Evolutionary conservation across 179 eudicot species (phyloP), one percentile per base, ranked within the genome.

Genomic region (Spergularia azorica): DNA sequence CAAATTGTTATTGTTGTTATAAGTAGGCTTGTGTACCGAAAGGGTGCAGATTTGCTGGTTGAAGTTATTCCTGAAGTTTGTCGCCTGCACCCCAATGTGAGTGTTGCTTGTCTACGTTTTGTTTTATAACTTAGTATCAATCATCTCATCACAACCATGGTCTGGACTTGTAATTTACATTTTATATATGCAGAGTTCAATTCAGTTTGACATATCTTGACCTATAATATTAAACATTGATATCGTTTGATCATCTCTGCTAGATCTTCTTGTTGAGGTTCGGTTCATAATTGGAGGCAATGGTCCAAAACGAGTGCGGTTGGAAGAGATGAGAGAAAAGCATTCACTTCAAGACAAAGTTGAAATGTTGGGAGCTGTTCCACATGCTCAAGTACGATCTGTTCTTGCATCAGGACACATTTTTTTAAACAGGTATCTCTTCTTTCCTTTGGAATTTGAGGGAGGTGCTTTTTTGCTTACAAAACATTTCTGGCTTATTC

Each of bases 61-160:
- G 95, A 95, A 88, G 97, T 95, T 70, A 95, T 95, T 75, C 98
- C 98, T 71, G 97, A 93, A 93, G 97, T 95, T 58, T 95, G 97
- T 84, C 93, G 86, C 60, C 77, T 89, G 79, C 82, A 88, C 84
- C 90, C 92, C 67, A 91, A 91, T 86, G 97, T 95, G 86, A 91
- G 97, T 43, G 55, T 14, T 77, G 50, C 13, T 9, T 41, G 50
- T 72, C 50, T 58, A 26, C 14, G 52, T 52, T 6, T 56, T 12
- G 8, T 11, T 2, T 6, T 41, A 0, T 64, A 46, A 7, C 56
- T 26, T 26, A 26, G 41, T 13, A 6, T 18, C 46, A 41, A 5
- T 16, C 11, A 55, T 10, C 36, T 17, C 38, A 58, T 48, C 51
- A 48, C 51, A 68, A 21, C 6, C 59, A 6, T 46, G 17, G 14